Percentiles rank a stretch among this genome's conserved stretches.
phyloP scores from a whole-genome alignment of 768 basidiomycete species.

The Mycena alexandri region DNA sequence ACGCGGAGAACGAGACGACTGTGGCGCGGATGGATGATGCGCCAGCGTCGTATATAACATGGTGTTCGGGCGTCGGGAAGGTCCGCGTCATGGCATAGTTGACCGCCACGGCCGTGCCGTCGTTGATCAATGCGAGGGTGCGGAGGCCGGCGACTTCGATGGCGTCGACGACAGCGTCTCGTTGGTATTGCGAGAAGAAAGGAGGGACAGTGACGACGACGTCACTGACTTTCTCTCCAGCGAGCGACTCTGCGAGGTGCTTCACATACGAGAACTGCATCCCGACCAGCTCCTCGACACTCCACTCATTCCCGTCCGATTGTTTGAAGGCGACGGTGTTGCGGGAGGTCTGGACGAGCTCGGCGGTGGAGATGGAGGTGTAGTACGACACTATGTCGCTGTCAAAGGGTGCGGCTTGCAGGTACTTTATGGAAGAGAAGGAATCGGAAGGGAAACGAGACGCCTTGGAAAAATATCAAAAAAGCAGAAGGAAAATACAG shows the following conservation, averaged over 20 bases:
- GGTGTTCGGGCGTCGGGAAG: slow-evolving; percentile 84
- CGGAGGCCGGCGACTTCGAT: slow-evolving; percentile 91
- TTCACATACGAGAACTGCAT: slow-evolving; percentile 96
- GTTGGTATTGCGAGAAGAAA: slow-evolving; percentile 91
- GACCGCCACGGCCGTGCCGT: slow-evolving; percentile 94
- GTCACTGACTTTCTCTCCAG: slow-evolving; percentile 84
- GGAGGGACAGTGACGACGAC: slow-evolving; percentile 92
- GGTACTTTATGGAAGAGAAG: slow-evolving; percentile 86
- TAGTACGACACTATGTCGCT: slow-evolving; percentile 72
- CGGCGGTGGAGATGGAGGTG: slow-evolving; percentile 65
- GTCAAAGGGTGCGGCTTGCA: slow-evolving; percentile 78
- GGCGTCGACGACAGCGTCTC: slow-evolving; percentile 92
- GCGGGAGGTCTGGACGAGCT: slow-evolving; percentile 67
- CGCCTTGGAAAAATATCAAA: slow-evolving; percentile 64
- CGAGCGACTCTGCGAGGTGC: slow-evolving; percentile 82
- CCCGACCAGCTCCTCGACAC: slow-evolving; percentile 89
- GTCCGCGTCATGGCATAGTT: slow-evolving; percentile 98
- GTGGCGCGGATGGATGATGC: slow-evolving; percentile 86
- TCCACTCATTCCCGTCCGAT: slow-evolving; percentile 78
- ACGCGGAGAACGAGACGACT: slow-evolving; percentile 74
- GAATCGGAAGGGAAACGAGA: slow-evolving; percentile 92
- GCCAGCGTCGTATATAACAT: slow-evolving; percentile 95
- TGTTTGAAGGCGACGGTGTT: slow-evolving; percentile 71
- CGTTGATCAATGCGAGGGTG: slow-evolving; percentile 88
- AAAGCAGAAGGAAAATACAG: slow-evolving; percentile 13